A percentile compares a stretch with the other conserved stretches of the same genome.
phyloP scores from a whole-genome alignment of 257 asterid genomes.

The Solanum paucissectum region DNA sequence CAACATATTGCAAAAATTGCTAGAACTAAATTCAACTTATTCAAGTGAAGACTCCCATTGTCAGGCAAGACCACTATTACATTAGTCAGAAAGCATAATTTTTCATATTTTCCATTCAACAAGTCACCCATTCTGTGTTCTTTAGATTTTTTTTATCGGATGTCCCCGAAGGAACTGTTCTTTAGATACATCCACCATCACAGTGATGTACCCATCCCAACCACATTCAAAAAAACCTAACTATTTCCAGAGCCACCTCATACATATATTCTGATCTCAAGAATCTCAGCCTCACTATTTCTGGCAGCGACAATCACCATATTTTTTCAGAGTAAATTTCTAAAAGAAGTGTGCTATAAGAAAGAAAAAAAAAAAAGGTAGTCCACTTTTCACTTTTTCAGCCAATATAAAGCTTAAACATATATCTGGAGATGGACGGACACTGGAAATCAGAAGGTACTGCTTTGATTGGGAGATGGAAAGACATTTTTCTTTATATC shows the following conservation, averaged over 20 bases:
- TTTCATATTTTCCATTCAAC: background rate
- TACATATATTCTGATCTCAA: background rate
- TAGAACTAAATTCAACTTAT: too few relatives aligned
- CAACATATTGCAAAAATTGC: too few relatives aligned
- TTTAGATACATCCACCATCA: background rate
- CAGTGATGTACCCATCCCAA: background rate
- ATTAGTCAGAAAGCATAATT: background rate
- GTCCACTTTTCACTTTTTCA: background rate
- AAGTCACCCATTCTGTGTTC: background rate
- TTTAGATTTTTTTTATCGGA: background rate
- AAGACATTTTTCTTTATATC: background rate
- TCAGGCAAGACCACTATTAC: background rate
- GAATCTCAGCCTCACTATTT: background rate
- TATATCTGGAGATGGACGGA: background rate
- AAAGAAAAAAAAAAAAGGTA: background rate
- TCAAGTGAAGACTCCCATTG: background rate
- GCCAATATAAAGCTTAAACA: background rate
- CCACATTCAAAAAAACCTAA: background rate
- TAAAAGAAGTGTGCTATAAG: background rate
- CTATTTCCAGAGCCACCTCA: background rate
- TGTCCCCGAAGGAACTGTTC: too few relatives aligned
- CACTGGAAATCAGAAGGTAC: background rate
- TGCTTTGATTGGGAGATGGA: background rate
- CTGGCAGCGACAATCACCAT: background rate
- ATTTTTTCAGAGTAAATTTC: background rate